Base-by-base conservation (phyloP, 2,329 filamentous ascomycete species). In the Penicillium corylophilum region DNA sequence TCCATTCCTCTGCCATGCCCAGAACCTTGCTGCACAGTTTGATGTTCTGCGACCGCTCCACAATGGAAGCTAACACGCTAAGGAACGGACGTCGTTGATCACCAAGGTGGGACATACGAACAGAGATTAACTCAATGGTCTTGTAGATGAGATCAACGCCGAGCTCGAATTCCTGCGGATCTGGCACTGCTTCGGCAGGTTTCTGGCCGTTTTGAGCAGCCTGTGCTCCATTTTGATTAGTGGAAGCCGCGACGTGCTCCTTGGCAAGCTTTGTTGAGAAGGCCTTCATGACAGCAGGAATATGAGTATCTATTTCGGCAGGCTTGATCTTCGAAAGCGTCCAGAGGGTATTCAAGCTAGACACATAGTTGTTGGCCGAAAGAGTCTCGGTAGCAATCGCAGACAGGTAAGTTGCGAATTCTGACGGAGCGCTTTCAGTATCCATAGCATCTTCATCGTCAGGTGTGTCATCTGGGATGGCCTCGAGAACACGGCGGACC, bases 1-100 rank as follows among this genome's bases (percentile, higher is more conserved):
- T 89, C 95, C 95, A 99, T 28, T 81, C 83, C 69, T 97, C 93
- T 4, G 96, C 93, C 83, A 99, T 93, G 45, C 87, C 85, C 24
- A 99, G 77, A 48, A 99, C 92, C 75, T 96, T 96, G 65, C 90
- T 87, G 71, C 94, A 97, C 7, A 99, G 81, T 18, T 84, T 82
- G 51, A 87, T 87, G 66, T 93, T 94, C 71, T 89, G 83, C 1
- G 94, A 97, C 67, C 96, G 94, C 71, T 99, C 94, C 3, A 99
- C 93, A 20, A 99, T 80, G 16, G 92, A 94, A 4, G 94, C 94
- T 29, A 99, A 78, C 4, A 97, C 93, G 67, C 92, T 97, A 1
- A 99, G 82, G 76, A 97, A 99, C 0, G 94, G 93, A 41, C 95
- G 82, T 39, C 94, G 82, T 66, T 93, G 90, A 61, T 99, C 94